A percentile compares a stretch with the other conserved stretches of the same genome.
Conservation (phyloP, 176 grass and related monocot species). For the Saccharum officinarum region DNA sequence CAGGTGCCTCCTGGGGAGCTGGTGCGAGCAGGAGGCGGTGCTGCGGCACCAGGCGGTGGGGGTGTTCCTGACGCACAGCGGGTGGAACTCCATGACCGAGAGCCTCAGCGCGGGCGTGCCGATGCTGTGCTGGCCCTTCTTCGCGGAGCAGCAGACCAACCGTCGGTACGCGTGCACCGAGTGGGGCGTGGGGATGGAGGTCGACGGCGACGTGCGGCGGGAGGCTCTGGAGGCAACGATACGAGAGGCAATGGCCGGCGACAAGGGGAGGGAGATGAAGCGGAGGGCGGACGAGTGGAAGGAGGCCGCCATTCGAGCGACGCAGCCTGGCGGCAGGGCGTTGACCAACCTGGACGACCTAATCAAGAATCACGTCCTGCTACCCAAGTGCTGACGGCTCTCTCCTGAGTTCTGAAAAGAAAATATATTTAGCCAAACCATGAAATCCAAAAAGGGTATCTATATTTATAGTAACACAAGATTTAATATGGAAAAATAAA, state of each 20-base stretch:
- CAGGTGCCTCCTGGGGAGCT: conserved; percentile 26
- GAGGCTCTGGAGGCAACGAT: conserved; percentile 6
- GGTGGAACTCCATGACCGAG: conserved; percentile 76
- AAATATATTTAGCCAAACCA: too few relatives aligned
- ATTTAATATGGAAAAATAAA: too few relatives aligned
- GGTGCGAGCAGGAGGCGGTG: conserved; percentile 39
- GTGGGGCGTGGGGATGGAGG: conserved; percentile 39
- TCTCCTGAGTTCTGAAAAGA: too few relatives aligned
- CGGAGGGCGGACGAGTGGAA: conserved; percentile 10
- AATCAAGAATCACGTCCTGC: not conserved
- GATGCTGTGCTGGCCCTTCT: conserved; percentile 52
- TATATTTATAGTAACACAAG: too few relatives aligned
- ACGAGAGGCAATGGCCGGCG: conserved; percentile 33
- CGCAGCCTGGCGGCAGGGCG: not conserved
- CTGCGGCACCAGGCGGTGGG: conserved; percentile 39
- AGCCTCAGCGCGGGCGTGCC: conserved; percentile 34
- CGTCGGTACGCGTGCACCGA: not conserved
- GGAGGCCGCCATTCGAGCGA: not conserved
- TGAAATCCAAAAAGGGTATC: too few relatives aligned
- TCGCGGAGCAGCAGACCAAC: conserved; percentile 52
- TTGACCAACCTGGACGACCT: not conserved
- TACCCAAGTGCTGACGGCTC: not conserved
- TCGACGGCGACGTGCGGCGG: conserved; percentile 2
- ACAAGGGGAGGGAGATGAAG: conserved; percentile 34
- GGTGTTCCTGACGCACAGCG: conserved; percentile 57